phyloP scores from a whole-genome alignment of 257 asterid genomes.

The Solanum clarkiae region DNA sequence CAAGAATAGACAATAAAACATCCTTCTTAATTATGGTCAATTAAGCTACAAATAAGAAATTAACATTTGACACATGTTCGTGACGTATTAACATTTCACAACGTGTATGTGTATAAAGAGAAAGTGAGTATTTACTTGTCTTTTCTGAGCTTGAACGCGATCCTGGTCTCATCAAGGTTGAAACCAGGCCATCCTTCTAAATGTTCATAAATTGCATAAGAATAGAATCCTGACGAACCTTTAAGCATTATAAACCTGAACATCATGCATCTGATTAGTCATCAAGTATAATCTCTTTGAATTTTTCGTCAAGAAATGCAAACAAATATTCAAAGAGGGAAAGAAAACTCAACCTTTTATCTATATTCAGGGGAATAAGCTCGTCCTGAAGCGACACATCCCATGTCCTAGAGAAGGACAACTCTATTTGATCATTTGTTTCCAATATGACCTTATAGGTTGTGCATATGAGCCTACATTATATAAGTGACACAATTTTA shows the following conservation, averaged over 20 bases:
- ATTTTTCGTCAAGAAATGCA: not conserved
- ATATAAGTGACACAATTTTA: not conserved
- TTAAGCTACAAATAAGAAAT: not conserved
- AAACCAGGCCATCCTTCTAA: conserved; percentile 54
- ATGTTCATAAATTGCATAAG: conserved; percentile 73
- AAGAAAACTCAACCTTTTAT: conserved; percentile 31
- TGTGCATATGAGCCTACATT: conserved; percentile 59
- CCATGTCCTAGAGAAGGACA: conserved; percentile 82
- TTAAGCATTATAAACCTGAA: conserved; percentile 67
- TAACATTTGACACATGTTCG: not conserved
- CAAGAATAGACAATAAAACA: not conserved
- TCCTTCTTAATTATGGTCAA: not conserved
- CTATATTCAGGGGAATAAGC: conserved; percentile 56
- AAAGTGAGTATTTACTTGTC: conserved; percentile 38
- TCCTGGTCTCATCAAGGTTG: conserved; percentile 61
- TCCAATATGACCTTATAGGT: conserved; percentile 38
- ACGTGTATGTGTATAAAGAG: not conserved
- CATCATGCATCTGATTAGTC: not conserved
- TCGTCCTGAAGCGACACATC: conserved; percentile 48
- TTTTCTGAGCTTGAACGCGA: conserved; percentile 76
- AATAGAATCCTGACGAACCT: conserved; percentile 62
- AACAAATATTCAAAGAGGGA: not conserved
- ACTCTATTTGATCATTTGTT: conserved; percentile 56
- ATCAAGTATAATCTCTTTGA: not conserved
- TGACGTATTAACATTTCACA: not conserved